A percentile compares a stretch with the other conserved stretches of the same genome.
Conservation (phyloP, 768 basidiomycete species). For the Leccinum pellstonianum region DNA sequence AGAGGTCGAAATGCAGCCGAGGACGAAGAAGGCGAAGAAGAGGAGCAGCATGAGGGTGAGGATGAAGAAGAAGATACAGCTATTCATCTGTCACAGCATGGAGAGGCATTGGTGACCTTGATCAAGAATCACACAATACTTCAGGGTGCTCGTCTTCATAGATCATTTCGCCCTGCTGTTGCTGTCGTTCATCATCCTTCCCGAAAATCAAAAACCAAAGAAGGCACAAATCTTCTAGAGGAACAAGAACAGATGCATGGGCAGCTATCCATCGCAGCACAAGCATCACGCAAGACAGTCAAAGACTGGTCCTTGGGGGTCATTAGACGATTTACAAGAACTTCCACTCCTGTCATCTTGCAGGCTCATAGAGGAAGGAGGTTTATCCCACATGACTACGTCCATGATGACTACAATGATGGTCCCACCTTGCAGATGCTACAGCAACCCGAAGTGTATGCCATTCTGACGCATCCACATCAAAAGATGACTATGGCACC, state of each 20-base stretch:
- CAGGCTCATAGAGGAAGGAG: background rate
- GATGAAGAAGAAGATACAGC: background rate
- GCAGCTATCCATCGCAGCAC: too few relatives aligned
- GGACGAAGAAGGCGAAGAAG: too few relatives aligned
- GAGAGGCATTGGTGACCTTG: background rate
- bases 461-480: background rate
- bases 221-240: background rate
- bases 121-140: conserved; percentile 1
- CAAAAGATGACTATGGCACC: background rate
- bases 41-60: too few relatives aligned
- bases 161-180: background rate
- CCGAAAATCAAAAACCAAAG: background rate
- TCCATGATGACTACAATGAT: conserved; percentile 10
- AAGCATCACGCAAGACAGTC: too few relatives aligned
- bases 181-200: background rate
- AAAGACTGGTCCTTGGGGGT: too few relatives aligned
- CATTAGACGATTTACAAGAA: background rate
- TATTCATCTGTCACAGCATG: background rate
- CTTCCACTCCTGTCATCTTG: background rate
- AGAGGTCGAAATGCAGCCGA: background rate
- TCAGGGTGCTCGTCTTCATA: background rate
- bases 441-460: conserved; percentile 1
- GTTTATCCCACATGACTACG: background rate
- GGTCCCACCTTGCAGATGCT: conserved; percentile 11
- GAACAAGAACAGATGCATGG: too few relatives aligned